Evolutionary conservation across 805 yeast species (phyloP).

Genomic region (Cyberlindnera veronae): DNA sequence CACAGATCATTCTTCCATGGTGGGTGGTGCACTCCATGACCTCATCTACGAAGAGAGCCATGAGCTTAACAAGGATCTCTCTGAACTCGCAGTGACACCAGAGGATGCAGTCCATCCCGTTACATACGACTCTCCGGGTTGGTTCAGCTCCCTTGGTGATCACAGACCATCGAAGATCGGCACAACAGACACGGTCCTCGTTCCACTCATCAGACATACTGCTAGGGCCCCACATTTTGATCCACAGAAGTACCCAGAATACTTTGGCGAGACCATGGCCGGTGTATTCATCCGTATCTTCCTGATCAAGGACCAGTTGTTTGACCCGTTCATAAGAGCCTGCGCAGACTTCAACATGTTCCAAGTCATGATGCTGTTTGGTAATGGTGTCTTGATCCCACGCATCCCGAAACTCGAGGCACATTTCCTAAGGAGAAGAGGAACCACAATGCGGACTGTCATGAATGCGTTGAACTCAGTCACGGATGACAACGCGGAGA

Average conservation of each 20-base stretch:
- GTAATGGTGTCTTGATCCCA: constrained; percentile 12
- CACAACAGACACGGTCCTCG: neutral
- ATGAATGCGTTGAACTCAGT: constrained; percentile 7
- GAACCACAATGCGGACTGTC: constrained; percentile 12
- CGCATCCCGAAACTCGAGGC: constrained; percentile 7
- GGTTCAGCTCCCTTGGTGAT: neutral
- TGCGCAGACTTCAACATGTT: constrained; percentile 3
- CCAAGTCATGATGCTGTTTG: constrained; percentile 13
- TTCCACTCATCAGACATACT: constrained; percentile 16
- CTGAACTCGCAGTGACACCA: too few relatives aligned
- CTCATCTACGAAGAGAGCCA: too few relatives aligned
- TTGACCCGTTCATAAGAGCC: neutral
- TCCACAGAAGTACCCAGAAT: constrained; percentile 12
- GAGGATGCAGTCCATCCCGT: neutral
- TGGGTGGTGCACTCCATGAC: too few relatives aligned
- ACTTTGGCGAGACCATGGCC: constrained; percentile 19
- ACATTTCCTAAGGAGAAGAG: constrained; percentile 15
- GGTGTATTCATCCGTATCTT: constrained; percentile 14
- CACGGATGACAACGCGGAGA: constrained; percentile 17
- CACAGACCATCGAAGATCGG: neutral
- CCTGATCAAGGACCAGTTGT: constrained; percentile 8
- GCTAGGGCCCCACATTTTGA: constrained; percentile 10
- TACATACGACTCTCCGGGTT: neutral
- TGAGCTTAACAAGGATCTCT: too few relatives aligned
- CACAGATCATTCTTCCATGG: too few relatives aligned